These are phyloP conservation scores for Cladosporium cucumerinum DNA, from an alignment of 2,329 filamentous ascomycete species.

Conservation along the genomic window DNA sequence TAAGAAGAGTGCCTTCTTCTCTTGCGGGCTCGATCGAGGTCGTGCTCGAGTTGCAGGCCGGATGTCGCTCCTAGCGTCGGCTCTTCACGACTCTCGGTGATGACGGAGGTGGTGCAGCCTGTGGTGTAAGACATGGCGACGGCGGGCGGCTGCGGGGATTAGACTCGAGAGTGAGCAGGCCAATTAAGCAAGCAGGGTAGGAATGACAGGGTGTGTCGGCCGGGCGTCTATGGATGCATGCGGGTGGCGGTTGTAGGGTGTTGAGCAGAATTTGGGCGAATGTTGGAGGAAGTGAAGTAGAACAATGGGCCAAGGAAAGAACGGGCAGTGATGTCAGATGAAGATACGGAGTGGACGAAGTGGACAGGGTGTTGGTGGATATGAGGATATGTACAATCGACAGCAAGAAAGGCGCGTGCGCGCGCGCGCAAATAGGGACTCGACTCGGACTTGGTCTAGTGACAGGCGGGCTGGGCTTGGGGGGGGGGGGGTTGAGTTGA, in stretches of 20 bases:
- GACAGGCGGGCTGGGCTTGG: not conserved
- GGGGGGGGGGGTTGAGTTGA: too few relatives aligned
- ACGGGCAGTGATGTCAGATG: not conserved
- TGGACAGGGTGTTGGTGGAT: not conserved
- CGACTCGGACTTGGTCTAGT: not conserved
- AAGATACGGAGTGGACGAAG: not conserved
- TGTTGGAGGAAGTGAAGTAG: not conserved
- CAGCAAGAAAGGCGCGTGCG: not conserved
- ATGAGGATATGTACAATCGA: not conserved
- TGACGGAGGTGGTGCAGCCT: conserved; percentile 10
- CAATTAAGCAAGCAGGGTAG: not conserved
- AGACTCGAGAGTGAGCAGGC: not conserved
- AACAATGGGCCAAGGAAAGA: not conserved
- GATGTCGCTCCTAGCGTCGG: conserved; percentile 40
- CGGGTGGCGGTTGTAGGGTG: not conserved
- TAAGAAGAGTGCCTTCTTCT: conserved; percentile 49
- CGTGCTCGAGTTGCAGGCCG: conserved; percentile 33
- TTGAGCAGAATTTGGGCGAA: not conserved
- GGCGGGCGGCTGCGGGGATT: too few relatives aligned
- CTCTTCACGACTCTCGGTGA: conserved; percentile 42
- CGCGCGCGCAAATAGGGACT: not conserved
- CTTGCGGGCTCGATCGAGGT: conserved; percentile 35
- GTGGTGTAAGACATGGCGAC: conserved; percentile 12
- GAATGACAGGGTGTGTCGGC: not conserved
- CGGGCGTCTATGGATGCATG: not conserved